Evolutionary conservation across 2,329 filamentous ascomycete species (phyloP).

Genomic region (Neofusicoccum ribis): DNA sequence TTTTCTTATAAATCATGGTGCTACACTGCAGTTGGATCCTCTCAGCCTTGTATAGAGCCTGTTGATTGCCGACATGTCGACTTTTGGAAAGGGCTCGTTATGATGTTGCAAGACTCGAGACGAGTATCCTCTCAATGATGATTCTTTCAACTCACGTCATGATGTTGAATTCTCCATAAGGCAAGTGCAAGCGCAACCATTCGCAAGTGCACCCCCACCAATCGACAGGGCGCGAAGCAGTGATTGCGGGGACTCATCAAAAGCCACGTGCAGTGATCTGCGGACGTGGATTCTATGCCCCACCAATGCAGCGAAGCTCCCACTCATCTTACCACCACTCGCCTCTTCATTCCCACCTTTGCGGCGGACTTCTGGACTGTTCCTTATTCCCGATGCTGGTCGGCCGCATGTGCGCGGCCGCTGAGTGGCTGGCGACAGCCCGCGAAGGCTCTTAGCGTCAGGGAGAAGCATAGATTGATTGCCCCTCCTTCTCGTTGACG

Average conservation of each 20-base stretch:
- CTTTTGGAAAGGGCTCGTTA: too few relatives aligned
- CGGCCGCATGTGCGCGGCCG: too few relatives aligned
- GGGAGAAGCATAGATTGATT: background rate
- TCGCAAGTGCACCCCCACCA: too few relatives aligned
- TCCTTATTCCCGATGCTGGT: background rate
- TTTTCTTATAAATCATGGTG: background rate
- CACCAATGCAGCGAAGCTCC: background rate
- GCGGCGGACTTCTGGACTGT: background rate
- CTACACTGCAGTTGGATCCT: background rate
- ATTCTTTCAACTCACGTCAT: too few relatives aligned
- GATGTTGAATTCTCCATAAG: background rate
- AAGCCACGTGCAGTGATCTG: background rate
- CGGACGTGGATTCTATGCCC: background rate
- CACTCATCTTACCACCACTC: background rate
- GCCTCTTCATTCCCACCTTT: background rate
- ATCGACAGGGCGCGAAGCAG: background rate
- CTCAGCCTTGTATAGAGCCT: background rate
- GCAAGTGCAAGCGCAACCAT: background rate
- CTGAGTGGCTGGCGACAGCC: too few relatives aligned
- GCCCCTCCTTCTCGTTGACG: background rate
- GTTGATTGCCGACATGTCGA: background rate
- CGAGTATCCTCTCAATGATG: too few relatives aligned
- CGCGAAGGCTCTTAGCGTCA: too few relatives aligned
- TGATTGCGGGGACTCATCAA: background rate
- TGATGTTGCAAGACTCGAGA: too few relatives aligned